Conservation (phyloP, 768 basidiomycete species). For the Termitomyces sp. region DNA sequence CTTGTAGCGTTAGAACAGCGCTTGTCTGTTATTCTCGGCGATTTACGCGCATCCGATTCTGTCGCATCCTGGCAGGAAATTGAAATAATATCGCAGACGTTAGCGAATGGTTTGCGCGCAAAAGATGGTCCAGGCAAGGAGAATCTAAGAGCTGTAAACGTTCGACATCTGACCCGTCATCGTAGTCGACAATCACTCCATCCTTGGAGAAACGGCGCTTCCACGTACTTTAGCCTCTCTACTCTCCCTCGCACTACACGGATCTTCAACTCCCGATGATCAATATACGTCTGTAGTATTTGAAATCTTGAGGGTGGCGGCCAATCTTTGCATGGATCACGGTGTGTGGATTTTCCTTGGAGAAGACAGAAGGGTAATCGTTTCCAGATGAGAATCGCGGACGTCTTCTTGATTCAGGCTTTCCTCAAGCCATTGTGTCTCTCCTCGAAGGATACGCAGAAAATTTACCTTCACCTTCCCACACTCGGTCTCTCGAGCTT, state of each 20-base stretch:
- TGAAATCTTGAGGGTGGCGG: slow-evolving; percentile 72
- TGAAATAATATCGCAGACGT: slow-evolving; percentile 42
- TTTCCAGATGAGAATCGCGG: slow-evolving; percentile 68
- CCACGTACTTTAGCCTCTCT: slow-evolving; percentile 62
- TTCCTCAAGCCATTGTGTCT: slow-evolving; percentile 61
- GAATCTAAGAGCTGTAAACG: background rate
- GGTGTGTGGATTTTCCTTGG: slow-evolving; percentile 32
- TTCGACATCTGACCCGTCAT: slow-evolving; percentile 5
- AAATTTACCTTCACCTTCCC: slow-evolving; percentile 27
- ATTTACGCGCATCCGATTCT: slow-evolving; percentile 26
- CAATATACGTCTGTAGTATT: slow-evolving; percentile 46
- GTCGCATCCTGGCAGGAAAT: slow-evolving; percentile 45
- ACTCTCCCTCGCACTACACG: slow-evolving; percentile 48
- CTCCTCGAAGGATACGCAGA: slow-evolving; percentile 68
- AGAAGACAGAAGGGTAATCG: slow-evolving; percentile 2
- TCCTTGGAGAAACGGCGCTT: slow-evolving; percentile 58
- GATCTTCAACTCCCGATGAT: slow-evolving; percentile 37
- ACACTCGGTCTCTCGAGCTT: slow-evolving; percentile 39
- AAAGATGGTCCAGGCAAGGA: slow-evolving; percentile 45
- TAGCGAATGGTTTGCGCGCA: slow-evolving; percentile 60
- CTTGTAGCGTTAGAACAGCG: slow-evolving; percentile 27
- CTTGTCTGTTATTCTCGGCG: slow-evolving; percentile 20
- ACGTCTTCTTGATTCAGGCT: slow-evolving; percentile 60
- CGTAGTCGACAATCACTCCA: slow-evolving; percentile 65
- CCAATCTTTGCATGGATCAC: slow-evolving; percentile 84